phyloP scores from a whole-genome alignment of 108 stramenopile genomes.

The Skeletonema menzelii region DNA sequence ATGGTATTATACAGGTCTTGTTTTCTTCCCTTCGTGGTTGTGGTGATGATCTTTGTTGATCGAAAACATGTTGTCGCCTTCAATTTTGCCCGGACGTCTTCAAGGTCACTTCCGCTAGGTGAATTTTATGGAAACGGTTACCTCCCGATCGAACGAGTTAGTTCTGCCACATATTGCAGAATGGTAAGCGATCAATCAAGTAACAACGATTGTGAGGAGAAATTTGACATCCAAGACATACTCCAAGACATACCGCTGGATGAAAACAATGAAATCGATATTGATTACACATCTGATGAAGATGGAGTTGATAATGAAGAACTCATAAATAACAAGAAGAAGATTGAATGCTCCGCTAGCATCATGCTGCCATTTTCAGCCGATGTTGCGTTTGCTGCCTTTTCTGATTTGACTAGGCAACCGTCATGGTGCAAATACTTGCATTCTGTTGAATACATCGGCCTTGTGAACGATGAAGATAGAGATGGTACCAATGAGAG shows the following conservation, averaged over 20 bases:
- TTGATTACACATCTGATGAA: background rate
- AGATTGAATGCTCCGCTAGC: conserved; percentile 41
- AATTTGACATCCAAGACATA: background rate
- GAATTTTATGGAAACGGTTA: background rate
- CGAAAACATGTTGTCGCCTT: background rate
- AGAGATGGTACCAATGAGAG: background rate
- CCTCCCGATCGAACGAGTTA: background rate
- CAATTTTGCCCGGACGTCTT: background rate
- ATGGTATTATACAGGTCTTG: background rate
- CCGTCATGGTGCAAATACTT: conserved; percentile 79
- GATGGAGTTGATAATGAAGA: background rate
- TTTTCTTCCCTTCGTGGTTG: background rate
- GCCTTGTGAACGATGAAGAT: conserved; percentile 7
- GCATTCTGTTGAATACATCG: conserved; percentile 63
- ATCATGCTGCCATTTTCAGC: conserved; percentile 62
- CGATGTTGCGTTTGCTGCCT: conserved; percentile 78
- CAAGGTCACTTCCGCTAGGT: background rate
- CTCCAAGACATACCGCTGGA: background rate
- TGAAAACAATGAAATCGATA: background rate
- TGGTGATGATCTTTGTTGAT: background rate
- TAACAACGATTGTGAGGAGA: background rate
- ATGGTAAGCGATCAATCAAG: background rate
- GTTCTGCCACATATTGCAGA: background rate
- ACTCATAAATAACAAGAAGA: conserved; percentile 10
- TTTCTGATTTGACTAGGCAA: conserved; percentile 75